These are phyloP conservation scores for Citrus australasica DNA, from an alignment of 345 rosid species.

Conservation along the genomic window DNA sequence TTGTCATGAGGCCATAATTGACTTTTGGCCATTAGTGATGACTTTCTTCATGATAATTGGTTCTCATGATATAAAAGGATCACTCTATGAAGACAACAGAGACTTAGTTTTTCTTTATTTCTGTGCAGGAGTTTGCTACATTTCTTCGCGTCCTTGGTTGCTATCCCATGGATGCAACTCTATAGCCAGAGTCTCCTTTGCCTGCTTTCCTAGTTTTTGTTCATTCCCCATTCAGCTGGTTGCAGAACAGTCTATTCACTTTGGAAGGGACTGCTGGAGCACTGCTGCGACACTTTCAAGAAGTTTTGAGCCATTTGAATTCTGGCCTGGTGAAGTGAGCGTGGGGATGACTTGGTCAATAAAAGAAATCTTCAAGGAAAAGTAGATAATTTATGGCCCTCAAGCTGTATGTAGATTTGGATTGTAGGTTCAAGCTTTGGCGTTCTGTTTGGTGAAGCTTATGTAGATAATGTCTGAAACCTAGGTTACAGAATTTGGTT, in stretches of 20 bases:
- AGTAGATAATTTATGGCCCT: no score
- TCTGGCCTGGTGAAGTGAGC: no score
- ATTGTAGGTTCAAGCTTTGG: neutral
- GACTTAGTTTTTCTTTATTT: neutral
- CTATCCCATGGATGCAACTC: slow-evolving; percentile 41
- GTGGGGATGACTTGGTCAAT: neutral
- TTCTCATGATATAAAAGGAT: neutral
- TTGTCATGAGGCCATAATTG: neutral
- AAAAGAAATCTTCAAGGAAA: no score
- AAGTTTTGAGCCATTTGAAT: neutral
- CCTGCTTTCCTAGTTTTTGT: neutral
- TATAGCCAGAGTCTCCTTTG: slow-evolving; percentile 6
- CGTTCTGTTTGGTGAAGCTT: neutral
- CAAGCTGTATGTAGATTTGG: no score
- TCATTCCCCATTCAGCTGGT: neutral
- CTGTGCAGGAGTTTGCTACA: slow-evolving; percentile 53
- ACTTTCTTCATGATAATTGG: neutral
- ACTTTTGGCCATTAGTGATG: neutral
- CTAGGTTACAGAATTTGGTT: neutral
- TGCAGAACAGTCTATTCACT: neutral
- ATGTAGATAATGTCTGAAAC: neutral
- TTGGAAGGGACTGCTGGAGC: neutral
- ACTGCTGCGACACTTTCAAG: neutral
- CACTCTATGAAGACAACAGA: neutral
- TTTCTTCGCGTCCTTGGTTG: slow-evolving; percentile 68